Base-by-base conservation (phyloP, 202 grass and related monocot genomes). In the Tripidium arundinaceum region DNA sequence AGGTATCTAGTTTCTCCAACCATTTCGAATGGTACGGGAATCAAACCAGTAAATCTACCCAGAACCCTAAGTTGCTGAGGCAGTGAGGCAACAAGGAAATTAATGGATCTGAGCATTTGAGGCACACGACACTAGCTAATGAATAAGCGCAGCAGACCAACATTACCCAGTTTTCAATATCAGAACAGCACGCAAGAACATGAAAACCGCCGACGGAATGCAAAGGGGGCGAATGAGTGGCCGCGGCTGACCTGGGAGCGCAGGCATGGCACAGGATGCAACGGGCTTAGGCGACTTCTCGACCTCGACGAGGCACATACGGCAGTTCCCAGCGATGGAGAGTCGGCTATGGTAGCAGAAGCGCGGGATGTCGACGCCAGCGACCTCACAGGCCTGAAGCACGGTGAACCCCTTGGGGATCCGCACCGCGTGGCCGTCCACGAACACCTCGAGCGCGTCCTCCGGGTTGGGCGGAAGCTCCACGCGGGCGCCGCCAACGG, bases 251-350 rank as follows among this genome's bases (percentile, higher is more conserved):
- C 94, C 96, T 76, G 96, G 96, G 24, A 99, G 83, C 0, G 96
- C 96, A 39, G 96, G 96, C 96, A 99, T 99, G 78, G 96, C 96
- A 41, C 96, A 99, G 27, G 96, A 99, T 4, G 96, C 96, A 8
- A 99, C 96, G 69, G 96, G 96, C 88, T 99, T 99, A 81, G 96
- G 96, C 54, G 96, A 99, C 76, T 99, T 99, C 86, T 99, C 96
- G 65, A 99, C 96, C 89, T 99, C 96, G 47, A 99, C 96, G 47
- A 99, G 92, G 78, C 96, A 99, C 96, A 99, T 99, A 63, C 96
- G 87, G 84, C 96, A 99, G 84, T 99, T 99, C 0, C 96, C 96
- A 1, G 96, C 92, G 36, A 99, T 90, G 29, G 96, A 96, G 2
- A 99, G 89, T 1, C 92, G 85, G 55, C 88, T 95, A 81, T 99